Base-by-base conservation (phyloP, 305 asterid species). In the Solanum chacoense region DNA sequence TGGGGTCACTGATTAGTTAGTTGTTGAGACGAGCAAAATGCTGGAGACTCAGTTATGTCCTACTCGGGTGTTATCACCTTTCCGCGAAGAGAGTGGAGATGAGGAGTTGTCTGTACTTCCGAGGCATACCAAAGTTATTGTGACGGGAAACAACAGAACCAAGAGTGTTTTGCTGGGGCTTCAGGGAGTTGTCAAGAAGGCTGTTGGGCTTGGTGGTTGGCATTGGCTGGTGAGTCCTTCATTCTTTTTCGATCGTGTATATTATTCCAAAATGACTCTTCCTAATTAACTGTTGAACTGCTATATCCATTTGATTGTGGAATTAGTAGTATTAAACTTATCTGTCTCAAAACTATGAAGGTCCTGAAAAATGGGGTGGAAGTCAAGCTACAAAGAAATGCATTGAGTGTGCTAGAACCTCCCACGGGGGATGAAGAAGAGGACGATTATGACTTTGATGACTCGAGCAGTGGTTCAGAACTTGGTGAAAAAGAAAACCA, bases 141-240 rank as follows among this genome's bases (percentile, higher is more conserved):
- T 97, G 89, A 97, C 98, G 1, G 99, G 99, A 86, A 97, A 97
- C 93, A 97, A 97, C 93, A 93, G 99, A 91, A 97, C 99, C 29
- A 97, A 97, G 94, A 96, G 98, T 88, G 98, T 97, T 90, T 93
- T 96, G 94, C 98, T 96, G 65, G 99, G 99, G 31, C 92, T 96
- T 91, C 99, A 96, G 94, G 99, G 99, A 50, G 98, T 96, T 74
- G 99, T 97, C 89, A 97, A 97, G 98, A 97, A 97, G 89, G 98
- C 99, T 90, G 98, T 97, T 91, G 98, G 99, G 20, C 98, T 97
- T 91, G 99, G 99, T 86, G 99, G 99, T 89, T 97, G 99, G 99
- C 99, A 97, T 93, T 97, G 99, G 98, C 98, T 97, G 98, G 99
- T 96, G 94, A 84, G 80, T 20, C 34, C 72, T 77, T 78, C 73